Percentiles rank a stretch among this genome's conserved stretches.
Evolutionary conservation across 257 asterid species (phyloP).

Genomic region (Pogostemon cablin): DNA sequence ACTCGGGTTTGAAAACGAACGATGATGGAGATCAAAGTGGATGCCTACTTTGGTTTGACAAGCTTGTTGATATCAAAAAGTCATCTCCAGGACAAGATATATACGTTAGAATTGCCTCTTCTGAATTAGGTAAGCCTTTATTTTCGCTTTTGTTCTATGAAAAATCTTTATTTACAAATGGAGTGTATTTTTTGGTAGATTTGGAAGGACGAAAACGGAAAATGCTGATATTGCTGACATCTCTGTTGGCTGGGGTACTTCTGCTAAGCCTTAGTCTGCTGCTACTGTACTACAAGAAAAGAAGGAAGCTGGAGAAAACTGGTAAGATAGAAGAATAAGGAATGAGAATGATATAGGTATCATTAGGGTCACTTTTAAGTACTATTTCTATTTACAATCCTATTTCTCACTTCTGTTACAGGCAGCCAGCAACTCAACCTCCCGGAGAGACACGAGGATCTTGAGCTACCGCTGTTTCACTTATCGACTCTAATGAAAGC

Average conservation of each 20-base stretch:
- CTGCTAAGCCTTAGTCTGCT: slow-evolving; percentile 17
- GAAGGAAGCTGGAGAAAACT: not conserved
- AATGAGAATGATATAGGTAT: too few relatives aligned
- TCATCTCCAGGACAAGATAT: slow-evolving; percentile 20
- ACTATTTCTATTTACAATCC: too few relatives aligned
- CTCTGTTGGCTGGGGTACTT: slow-evolving; percentile 13
- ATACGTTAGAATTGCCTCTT: slow-evolving; percentile 27
- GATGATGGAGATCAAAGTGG: not conserved
- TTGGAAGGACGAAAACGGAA: not conserved
- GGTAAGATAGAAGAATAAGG: not conserved
- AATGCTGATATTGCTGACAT: not conserved
- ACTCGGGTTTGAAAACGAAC: not conserved
- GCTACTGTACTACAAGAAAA: slow-evolving; percentile 16
- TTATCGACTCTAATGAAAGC: slow-evolving; percentile 16
- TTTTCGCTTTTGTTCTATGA: not conserved
- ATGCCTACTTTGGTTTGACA: slow-evolving; percentile 31
- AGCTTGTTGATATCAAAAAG: slow-evolving; percentile 14
- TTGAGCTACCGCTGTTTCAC: slow-evolving; percentile 22
- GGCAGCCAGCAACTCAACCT: too few relatives aligned
- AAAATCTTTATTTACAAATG: not conserved
- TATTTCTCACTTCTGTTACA: too few relatives aligned
- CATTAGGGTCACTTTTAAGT: too few relatives aligned
- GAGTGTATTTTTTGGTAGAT: not conserved
- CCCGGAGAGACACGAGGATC: too few relatives aligned
- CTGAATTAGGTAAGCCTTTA: slow-evolving; percentile 22